Conservation (phyloP, 805 yeast species). For the Phaffomyces thermotolerans region DNA sequence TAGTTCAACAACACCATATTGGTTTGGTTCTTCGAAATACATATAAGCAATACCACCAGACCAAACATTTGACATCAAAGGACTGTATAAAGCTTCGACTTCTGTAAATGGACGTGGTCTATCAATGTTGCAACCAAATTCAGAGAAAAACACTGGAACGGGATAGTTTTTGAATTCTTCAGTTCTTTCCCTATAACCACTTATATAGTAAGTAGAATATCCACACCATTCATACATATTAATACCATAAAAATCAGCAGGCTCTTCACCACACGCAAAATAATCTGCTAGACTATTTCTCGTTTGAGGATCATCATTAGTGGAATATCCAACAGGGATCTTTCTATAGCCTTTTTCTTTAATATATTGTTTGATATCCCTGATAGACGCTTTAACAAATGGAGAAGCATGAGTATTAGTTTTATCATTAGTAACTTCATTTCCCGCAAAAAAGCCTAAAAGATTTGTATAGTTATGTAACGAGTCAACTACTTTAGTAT, state of each 20-base stretch:
- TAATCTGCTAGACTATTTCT: conserved; percentile 75
- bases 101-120: conserved; percentile 69
- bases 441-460: conserved; percentile 95
- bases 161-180: conserved; percentile 55
- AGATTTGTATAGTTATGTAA: conserved; percentile 73
- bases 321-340: conserved; percentile 92
- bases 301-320: conserved; percentile 81
- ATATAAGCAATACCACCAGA: conserved; percentile 82
- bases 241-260: conserved; percentile 73
- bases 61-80: conserved; percentile 72
- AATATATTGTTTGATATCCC: conserved; percentile 81
- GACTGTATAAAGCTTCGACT: conserved; percentile 55
- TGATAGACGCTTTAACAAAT: conserved; percentile 90
- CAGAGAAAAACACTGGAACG: conserved; percentile 71
- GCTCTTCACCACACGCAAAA: conserved; percentile 70
- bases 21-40: conserved; percentile 72
- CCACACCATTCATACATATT: conserved; percentile 92
- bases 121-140: conserved; percentile 68
- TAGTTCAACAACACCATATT: conserved; percentile 63
- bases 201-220: conserved; percentile 45
- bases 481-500: conserved; percentile 74
- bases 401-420: conserved; percentile 87
- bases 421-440: conserved; percentile 85
- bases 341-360: conserved; percentile 53
- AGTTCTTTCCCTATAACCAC: conserved; percentile 65